These are phyloP conservation scores for Camelina sativa DNA, from an alignment of 345 rosid species.

Conservation along the genomic window DNA sequence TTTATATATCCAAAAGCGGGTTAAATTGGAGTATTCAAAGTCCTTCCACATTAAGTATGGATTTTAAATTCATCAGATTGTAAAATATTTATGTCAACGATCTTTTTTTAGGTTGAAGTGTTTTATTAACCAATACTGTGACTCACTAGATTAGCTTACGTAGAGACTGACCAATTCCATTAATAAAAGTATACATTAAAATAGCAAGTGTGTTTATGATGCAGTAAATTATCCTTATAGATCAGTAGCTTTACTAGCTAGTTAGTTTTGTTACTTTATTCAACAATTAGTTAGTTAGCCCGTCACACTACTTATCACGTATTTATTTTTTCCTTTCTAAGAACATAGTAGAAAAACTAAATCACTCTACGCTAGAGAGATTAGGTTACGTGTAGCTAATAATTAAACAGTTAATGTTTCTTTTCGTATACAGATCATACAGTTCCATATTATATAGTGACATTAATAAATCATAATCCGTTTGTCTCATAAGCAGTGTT, in stretches of 20 bases:
- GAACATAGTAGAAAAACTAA: slow-evolving; percentile 20
- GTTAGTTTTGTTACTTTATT: slow-evolving; percentile 4
- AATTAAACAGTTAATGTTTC: slow-evolving; percentile 1
- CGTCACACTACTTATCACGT: slow-evolving; percentile 23
- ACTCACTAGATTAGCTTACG: background rate
- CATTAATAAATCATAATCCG: slow-evolving; percentile 4
- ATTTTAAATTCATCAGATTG: background rate
- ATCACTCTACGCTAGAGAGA: slow-evolving; percentile 20
- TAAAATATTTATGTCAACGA: slow-evolving; percentile 10
- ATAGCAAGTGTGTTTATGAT: slow-evolving; percentile 17
- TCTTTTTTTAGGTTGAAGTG: background rate
- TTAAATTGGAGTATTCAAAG: background rate
- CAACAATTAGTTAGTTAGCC: slow-evolving; percentile 16
- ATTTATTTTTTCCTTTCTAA: slow-evolving; percentile 16
- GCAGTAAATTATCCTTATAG: slow-evolving; percentile 4
- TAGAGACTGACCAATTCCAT: slow-evolving; percentile 19
- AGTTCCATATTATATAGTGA: background rate
- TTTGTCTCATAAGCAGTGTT: background rate
- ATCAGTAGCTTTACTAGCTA: background rate
- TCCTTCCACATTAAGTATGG: slow-evolving; percentile 6
- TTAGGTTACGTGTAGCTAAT: slow-evolving; percentile 28
- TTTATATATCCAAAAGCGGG: background rate
- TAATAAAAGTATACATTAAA: background rate
- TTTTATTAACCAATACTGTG: background rate
- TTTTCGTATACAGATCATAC: slow-evolving; percentile 18